Evolutionary conservation across 108 stramenopile genomes (phyloP).

Genomic region (Poteriospumella lacustris): DNA sequence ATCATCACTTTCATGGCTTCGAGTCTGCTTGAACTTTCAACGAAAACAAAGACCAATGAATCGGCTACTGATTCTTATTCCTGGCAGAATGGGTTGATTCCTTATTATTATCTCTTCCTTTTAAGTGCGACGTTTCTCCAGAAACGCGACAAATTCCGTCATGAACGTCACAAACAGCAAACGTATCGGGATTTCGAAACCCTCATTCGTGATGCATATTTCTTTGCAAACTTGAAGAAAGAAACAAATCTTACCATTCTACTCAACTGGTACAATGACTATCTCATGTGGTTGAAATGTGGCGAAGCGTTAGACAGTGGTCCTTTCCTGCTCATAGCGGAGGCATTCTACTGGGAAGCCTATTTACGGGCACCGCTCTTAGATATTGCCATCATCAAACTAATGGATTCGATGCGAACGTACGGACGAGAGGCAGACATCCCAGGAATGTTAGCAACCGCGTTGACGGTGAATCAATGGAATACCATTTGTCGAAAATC

Average conservation of each 20-base stretch:
- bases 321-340: not conserved
- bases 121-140: no score
- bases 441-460: not conserved
- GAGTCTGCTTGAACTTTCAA: no score
- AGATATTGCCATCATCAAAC: not conserved
- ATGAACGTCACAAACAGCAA: no score
- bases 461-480: not conserved
- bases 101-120: no score
- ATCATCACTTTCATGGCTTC: not conserved
- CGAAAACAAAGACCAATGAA: no score
- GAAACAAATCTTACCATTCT: no score
- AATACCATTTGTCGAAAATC: not conserved
- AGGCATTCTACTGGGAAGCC: not conserved
- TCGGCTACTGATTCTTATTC: no score
- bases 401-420: not conserved
- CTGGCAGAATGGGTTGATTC: no score
- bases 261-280: not conserved
- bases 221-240: no score
- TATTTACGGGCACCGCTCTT: not conserved
- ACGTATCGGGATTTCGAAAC: no score
- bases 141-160: no score
- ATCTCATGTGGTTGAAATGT: not conserved
- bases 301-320: not conserved
- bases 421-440: not conserved
- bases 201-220: no score